Base-by-base conservation (phyloP, 2,329 filamentous ascomycete genomes). In the Rutstroemia sp. region DNA sequence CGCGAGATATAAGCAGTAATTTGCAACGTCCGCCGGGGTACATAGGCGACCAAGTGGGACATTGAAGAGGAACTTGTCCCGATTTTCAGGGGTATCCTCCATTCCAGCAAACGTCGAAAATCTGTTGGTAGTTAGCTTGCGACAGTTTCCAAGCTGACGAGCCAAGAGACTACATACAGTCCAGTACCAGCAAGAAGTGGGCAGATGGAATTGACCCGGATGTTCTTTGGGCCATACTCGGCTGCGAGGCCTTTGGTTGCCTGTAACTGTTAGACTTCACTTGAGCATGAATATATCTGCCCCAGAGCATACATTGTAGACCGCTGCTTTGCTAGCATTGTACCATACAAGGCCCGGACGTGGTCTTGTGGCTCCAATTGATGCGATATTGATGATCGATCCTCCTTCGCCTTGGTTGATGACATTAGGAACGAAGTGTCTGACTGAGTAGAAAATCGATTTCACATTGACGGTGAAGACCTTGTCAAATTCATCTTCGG, bases 181-280 rank as follows among this genome's bases (percentile, higher is more conserved):
- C 81, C 83, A 0, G 87, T 90, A 16, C 77, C 81, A 1, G 81
- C 84, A 1, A 89, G 75, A 0, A 89, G 77, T 0, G 86, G 87
- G 48, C 83, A 87, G 14, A 91, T 81, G 1, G 81, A 78, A 60
- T 89, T 89, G 64, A 91, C 84, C 0, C 87, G 80, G 61, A 92
- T 88, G 62, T 88, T 78, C 54, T 87, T 79, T 0, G 81, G 78
- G 0, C 83, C 88, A 63, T 87, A 91, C 69, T 91, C 87, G 1
- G 86, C 83, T 0, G 87, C 88, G 61, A 92, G 76, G 10, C 79
- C 79, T 71, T 83, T 84, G 2, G 81, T 84, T 9, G 80, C 82
- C 72, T 80, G 54, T 19, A 5, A 9, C 37, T 34, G 30, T 56
- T 16, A 56, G 39, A 38, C 5, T 34, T 2, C 8, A n/a, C n/a